These are phyloP conservation scores for Fusarium beomiforme DNA, from an alignment of 2,329 filamentous ascomycete genomes.

Conservation along the genomic window DNA sequence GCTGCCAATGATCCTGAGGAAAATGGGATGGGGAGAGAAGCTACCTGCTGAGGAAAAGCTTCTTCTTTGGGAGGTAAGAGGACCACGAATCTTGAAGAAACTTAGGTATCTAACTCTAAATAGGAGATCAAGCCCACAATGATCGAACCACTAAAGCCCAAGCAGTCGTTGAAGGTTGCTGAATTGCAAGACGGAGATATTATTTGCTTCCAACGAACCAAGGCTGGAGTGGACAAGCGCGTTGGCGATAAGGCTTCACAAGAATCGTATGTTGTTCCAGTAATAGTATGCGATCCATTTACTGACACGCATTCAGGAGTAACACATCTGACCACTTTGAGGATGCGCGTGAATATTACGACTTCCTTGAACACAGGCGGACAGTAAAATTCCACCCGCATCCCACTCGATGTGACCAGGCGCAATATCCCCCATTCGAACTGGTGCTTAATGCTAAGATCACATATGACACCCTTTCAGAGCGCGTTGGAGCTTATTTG, in stretches of 20 bases:
- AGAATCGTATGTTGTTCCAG: conserved; percentile 45
- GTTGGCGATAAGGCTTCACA: conserved; percentile 43
- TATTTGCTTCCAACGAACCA: conserved; percentile 85
- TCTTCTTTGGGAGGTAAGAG: conserved; percentile 78
- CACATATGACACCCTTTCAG: conserved; percentile 85
- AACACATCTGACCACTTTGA: conserved; percentile 62
- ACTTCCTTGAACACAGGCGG: conserved; percentile 88
- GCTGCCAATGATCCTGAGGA: conserved; percentile 77
- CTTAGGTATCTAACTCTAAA: conserved; percentile 7
- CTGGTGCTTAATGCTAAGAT: conserved; percentile 88
- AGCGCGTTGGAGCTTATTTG: conserved; percentile 83
- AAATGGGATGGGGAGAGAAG: conserved; percentile 88
- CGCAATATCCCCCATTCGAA: conserved; percentile 73
- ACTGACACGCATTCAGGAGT: conserved; percentile 29
- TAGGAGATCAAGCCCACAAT: conserved; percentile 96
- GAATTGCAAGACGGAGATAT: conserved; percentile 98
- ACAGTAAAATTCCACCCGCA: conserved; percentile 81
- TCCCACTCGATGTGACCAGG: conserved; percentile 63
- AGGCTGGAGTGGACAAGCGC: conserved; percentile 48
- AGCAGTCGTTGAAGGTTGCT: conserved; percentile 86
- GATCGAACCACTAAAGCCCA: conserved; percentile 94
- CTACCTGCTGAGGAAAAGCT: conserved; percentile 70
- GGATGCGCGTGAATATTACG: conserved; percentile 89
- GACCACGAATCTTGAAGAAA: background rate
- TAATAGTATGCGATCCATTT: background rate